phyloP scores from a whole-genome alignment of 495 filamentous ascomycete genomes.

The Cetradonia linearis region DNA sequence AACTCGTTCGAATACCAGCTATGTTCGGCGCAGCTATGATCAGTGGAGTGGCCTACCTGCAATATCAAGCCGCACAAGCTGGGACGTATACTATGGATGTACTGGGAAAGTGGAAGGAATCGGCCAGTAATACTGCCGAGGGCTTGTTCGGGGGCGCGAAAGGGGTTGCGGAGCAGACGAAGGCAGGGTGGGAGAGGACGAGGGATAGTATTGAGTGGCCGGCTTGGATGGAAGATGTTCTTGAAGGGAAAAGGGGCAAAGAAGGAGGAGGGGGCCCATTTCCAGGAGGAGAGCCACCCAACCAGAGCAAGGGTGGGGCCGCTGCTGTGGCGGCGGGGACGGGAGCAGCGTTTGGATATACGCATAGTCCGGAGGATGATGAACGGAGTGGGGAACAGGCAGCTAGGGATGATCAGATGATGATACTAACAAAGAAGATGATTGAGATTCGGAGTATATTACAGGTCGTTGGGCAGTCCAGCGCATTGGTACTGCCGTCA shows the following conservation, averaged over 20 bases:
- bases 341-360: constrained; percentile 68
- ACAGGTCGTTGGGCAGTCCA: constrained; percentile 81
- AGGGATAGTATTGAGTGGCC: constrained; percentile 68
- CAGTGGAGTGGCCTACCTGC: constrained; percentile 78
- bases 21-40: constrained; percentile 83
- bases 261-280: constrained; percentile 32
- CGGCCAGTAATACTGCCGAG: constrained; percentile 53
- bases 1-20: constrained; percentile 77
- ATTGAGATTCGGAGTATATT: constrained; percentile 94
- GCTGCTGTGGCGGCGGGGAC: constrained; percentile 52
- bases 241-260: constrained; percentile 39
- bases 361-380: constrained; percentile 63
- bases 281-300: constrained; percentile 42
- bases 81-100: constrained; percentile 79
- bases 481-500: constrained; percentile 74
- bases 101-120: constrained; percentile 59
- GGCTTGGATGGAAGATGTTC: constrained; percentile 74
- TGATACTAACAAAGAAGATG: constrained; percentile 98
- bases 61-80: constrained; percentile 90
- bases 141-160: constrained; percentile 58
- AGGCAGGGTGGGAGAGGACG: constrained; percentile 71
- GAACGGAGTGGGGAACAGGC: constrained; percentile 47
- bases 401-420: constrained; percentile 96
- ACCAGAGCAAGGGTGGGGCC: constrained; percentile 49
- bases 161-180: constrained; percentile 66